Percentiles rank a stretch among this genome's conserved stretches.
Evolutionary conservation across 805 yeast species (phyloP).

Genomic region (Metschnikowia lunata): DNA sequence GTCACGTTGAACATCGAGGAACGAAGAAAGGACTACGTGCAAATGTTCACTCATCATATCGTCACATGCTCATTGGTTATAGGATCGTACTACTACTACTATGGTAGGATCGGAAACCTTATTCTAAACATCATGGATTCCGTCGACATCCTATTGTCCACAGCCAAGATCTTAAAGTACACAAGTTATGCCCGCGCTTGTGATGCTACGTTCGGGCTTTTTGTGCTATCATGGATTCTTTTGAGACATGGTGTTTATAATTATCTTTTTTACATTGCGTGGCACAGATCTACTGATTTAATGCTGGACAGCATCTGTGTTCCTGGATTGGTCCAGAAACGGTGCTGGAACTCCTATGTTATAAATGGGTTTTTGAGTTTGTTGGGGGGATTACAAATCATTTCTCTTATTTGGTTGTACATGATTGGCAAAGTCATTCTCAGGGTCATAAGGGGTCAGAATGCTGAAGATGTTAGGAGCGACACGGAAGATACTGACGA

Average conservation of each 20-base stretch:
- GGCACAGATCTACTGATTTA: slow-evolving; percentile 35
- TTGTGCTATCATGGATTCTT: slow-evolving; percentile 64
- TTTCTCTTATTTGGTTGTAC: slow-evolving; percentile 70
- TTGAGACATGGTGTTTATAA: slow-evolving; percentile 73
- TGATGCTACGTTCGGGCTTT: slow-evolving; percentile 64
- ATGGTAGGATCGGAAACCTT: slow-evolving; percentile 73
- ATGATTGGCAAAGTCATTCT: slow-evolving; percentile 67
- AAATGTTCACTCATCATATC: slow-evolving; percentile 87
- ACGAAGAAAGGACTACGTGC: slow-evolving; percentile 74
- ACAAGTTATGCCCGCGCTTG: slow-evolving; percentile 57
- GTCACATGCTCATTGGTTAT: slow-evolving; percentile 63
- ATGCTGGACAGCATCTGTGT: slow-evolving; percentile 46
- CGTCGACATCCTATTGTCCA: slow-evolving; percentile 66
- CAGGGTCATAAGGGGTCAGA: slow-evolving; percentile 63
- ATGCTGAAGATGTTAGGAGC: slow-evolving; percentile 85
- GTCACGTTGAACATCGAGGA: slow-evolving; percentile 74
- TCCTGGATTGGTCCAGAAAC: slow-evolving; percentile 27
- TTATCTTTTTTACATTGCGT: slow-evolving; percentile 59
- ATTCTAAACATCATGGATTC: slow-evolving; percentile 78
- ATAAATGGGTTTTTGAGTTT: slow-evolving; percentile 49
- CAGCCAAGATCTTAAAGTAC: slow-evolving; percentile 76
- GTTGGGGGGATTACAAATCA: slow-evolving; percentile 60
- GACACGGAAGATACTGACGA: slow-evolving; percentile 62
- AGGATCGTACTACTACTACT: slow-evolving; percentile 72
- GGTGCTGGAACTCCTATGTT: slow-evolving; percentile 48